Conservation (phyloP, 1,284 basidiomycete genomes). For the Microbotryum violaceum region DNA sequence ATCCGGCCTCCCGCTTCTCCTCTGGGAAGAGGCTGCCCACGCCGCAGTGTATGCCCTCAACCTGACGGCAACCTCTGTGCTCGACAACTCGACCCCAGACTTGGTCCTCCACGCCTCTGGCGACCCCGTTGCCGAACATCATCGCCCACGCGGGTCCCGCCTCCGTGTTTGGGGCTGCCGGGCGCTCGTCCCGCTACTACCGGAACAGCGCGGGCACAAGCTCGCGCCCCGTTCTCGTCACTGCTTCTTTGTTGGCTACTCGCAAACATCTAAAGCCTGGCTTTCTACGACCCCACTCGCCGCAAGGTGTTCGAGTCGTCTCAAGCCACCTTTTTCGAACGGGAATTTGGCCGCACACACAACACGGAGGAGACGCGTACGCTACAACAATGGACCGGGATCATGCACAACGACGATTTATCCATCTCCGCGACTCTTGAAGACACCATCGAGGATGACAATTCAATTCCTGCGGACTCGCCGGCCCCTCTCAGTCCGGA, state of each 20-base stretch:
- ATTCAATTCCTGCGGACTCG: background rate
- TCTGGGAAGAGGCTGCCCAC: slow-evolving; percentile 3
- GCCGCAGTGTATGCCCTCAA: slow-evolving; percentile 2
- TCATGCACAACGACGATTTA: background rate
- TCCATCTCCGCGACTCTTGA: background rate
- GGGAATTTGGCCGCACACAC: background rate
- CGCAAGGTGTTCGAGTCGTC: no score
- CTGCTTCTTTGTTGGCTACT: no score
- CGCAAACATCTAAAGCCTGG: no score
- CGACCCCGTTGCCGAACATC: background rate
- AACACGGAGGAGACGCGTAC: background rate
- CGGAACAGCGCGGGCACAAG: background rate
- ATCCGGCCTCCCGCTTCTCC: background rate
- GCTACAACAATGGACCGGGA: background rate
- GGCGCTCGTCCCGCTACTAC: background rate
- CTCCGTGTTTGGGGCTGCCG: slow-evolving; percentile 3
- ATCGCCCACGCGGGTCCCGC: background rate
- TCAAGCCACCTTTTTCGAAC: no score
- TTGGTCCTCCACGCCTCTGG: background rate
- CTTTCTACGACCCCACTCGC: no score
- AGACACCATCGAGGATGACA: background rate
- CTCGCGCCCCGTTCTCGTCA: background rate
- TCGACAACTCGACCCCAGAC: background rate
- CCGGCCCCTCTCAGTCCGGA: background rate
- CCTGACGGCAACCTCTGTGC: background rate